A percentile compares a stretch with the other conserved stretches of the same genome.
These are phyloP conservation scores for Fraxinus floribunda DNA, from an alignment of 305 asterid genomes.

Conservation along the genomic window DNA sequence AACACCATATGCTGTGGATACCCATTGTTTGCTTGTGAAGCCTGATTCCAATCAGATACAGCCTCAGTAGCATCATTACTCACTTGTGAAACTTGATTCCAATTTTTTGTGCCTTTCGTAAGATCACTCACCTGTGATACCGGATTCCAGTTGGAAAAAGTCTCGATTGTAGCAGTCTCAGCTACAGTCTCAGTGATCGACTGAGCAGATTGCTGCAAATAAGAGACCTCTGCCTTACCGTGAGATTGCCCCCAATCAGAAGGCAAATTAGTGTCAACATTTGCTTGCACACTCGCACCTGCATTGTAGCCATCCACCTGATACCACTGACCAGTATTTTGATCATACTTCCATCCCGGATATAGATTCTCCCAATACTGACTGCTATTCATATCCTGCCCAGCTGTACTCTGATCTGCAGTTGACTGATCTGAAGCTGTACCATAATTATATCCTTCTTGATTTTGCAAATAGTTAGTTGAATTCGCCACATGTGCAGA, in stretches of 20 bases:
- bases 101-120: conserved; percentile 27
- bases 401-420: conserved; percentile 44
- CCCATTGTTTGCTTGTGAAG: conserved; percentile 49
- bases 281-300: conserved; percentile 40
- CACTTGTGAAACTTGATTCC: conserved; percentile 59
- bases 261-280: conserved; percentile 31
- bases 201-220: conserved; percentile 67
- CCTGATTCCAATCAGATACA: conserved; percentile 57
- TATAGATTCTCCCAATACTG: conserved; percentile 79
- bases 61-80: conserved; percentile 34
- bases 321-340: conserved; percentile 78
- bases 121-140: conserved; percentile 40
- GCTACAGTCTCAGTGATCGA: conserved; percentile 51
- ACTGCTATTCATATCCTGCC: conserved; percentile 51
- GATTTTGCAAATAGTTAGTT: conserved; percentile 32
- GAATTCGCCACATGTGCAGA: conserved; percentile 36
- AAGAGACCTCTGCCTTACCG: conserved; percentile 55
- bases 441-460: conserved; percentile 40
- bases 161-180: conserved; percentile 53
- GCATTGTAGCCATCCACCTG: conserved; percentile 60
- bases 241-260: conserved; percentile 47
- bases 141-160: conserved; percentile 62
- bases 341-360: conserved; percentile 90
- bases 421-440: conserved; percentile 38
- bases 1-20: conserved; percentile 88